Base-by-base conservation (phyloP, 2,329 filamentous ascomycete species). In the Lasiodiplodia sp. region DNA sequence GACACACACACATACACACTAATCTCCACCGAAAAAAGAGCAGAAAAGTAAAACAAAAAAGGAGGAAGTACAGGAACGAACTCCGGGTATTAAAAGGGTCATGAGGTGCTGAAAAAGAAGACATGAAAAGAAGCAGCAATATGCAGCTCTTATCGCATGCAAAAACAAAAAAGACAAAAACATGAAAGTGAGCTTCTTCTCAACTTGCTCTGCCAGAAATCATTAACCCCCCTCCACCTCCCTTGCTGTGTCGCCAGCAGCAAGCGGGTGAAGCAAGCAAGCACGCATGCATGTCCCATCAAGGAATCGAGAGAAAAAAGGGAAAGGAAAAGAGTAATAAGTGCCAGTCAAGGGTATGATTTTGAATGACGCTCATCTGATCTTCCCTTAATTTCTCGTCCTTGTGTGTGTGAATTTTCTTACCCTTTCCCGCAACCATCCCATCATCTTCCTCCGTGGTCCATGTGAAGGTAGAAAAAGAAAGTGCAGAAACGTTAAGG, bases 71-170 rank as follows among this genome's bases (percentile, higher is more conserved):
- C 25, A 25, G 38, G 52, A 67, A 67, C 64, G n/a, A 58, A 58
- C 64, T 47, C 64, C 64, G 64, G 64, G 64, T 67, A 67, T 67
- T 67, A 67, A 56, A 67, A 67, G 14, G 34, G 25, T 40, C 34
- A 14, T 53, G 28, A 65, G 47, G 34, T 65, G 62, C 11, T 37
- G 28, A 56, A 40, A 57, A 31, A 52, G 6, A 53, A 11, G 58
- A n/a, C 18, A 18, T 11, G 58, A 67, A 67, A 44, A 40, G 18
- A 47, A 38, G 11, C 6, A 40, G n/a, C 18, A 34, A 55, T 3
- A 37, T 28, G 28, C 28, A 37, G 25, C 10, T 56, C 31, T 18
- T 16, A 16, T 3, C n/a, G 12, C 44, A 47, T 53, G 51, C 23
- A 31, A 56, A 56, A 31, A 37, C 31, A 34, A 34, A 34, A 31